A percentile compares a stretch with the other conserved stretches of the same genome.
Evolutionary conservation across 129 eudicot species (phyloP).

Genomic region (Deinandra increscens): DNA sequence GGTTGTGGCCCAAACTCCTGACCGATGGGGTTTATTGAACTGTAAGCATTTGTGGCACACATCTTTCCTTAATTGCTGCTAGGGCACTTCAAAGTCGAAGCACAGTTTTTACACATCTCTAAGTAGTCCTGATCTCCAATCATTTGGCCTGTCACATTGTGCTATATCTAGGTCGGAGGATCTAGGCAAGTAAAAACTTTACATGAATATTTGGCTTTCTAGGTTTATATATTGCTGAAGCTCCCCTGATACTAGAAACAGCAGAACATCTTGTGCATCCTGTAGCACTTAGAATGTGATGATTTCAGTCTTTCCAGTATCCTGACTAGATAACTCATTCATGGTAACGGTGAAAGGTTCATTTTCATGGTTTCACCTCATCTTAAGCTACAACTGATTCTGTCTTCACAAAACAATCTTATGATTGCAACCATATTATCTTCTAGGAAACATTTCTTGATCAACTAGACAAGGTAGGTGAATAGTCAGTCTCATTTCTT

Average conservation of each 20-base stretch:
- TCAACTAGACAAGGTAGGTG: background rate
- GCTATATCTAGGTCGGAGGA: background rate
- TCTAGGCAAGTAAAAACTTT: background rate
- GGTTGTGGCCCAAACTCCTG: background rate
- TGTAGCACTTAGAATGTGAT: background rate
- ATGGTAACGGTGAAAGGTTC: background rate
- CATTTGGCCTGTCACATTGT: background rate
- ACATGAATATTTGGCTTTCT: background rate
- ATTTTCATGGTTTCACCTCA: background rate
- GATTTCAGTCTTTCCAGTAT: background rate
- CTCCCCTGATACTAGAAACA: background rate
- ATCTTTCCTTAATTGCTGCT: background rate
- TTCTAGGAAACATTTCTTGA: background rate
- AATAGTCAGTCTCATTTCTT: background rate
- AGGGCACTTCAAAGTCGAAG: background rate
- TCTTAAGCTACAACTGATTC: background rate
- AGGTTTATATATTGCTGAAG: slow-evolving; percentile 16
- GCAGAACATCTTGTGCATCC: background rate
- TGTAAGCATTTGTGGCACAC: background rate
- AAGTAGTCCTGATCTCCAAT: background rate
- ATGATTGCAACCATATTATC: background rate
- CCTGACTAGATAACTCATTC: background rate
- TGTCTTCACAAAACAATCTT: background rate
- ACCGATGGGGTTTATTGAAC: background rate
- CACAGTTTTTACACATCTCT: background rate